Base-by-base conservation (phyloP, 441 rosid genomes). In the Adansonia madagascariensis region DNA sequence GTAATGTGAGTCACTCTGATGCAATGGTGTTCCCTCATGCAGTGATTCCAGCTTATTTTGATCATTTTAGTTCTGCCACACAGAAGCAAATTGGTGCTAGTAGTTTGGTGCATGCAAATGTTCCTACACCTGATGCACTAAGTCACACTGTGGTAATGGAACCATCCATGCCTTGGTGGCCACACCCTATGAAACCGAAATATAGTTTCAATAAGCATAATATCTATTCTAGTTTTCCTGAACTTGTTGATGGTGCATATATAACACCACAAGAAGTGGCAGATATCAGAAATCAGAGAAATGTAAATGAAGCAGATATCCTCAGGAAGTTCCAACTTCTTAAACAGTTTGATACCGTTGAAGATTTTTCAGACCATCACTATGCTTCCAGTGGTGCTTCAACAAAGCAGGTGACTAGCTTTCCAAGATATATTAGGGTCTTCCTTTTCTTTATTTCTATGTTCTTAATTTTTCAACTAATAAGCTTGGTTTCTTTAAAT, bases 271-370 rank as follows among this genome's bases (percentile, higher is more conserved):
- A 81, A 77, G 83, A 59, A 68, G 76, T 61, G 53, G 77, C 52
- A 8, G 86, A 82, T 12, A 60, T 65, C 57, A 80, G 82, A 68
- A 81, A 69, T 77, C 80, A 77, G 66, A 79, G 44, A 77, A 80
- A 75, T 43, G 75, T 83, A 78, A 81, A 80, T 73, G 79, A 44
- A 76, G 87, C 78, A 35, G 95, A 88, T 14, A 81, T 85, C 83
- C 80, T 90, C 73, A 87, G 83, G 52, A 88, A 72, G 66, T 84
- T 86, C 22, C 82, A 84, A 81, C 81, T 74, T 78, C 93, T 91
- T 88, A 93, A 92, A 78, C 82, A 77, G 74, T 95, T 95, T 82
- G 97, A 90, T 84, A 85, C 88, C 0, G 95, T 93, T 71, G 91
- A 91, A 79, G 97, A 90, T 81, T 81, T 78, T 83, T 86, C 88